Conservation (phyloP, 768 basidiomycete genomes). For the Phylloporus arenicola region DNA sequence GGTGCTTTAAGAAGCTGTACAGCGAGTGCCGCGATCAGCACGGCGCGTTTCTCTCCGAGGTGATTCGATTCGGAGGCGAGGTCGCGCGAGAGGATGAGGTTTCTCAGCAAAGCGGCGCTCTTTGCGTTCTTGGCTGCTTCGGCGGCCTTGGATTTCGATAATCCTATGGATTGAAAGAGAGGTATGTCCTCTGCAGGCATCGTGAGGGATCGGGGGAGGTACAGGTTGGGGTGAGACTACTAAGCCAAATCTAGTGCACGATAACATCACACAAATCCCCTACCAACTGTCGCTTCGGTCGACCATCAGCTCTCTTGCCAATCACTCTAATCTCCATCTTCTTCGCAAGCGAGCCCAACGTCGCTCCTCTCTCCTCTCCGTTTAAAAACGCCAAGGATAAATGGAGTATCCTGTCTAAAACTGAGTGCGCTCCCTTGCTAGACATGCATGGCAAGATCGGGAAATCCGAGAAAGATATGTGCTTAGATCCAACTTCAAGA, state of each 20-base stretch:
- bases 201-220: background rate
- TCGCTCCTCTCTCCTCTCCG: background rate
- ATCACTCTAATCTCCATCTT: slow-evolving; percentile 21
- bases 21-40: slow-evolving; percentile 63
- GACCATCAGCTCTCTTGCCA: slow-evolving; percentile 22
- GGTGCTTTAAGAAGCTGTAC: slow-evolving; percentile 53
- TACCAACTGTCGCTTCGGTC: slow-evolving; percentile 19
- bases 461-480: slow-evolving; percentile 30
- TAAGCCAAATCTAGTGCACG: slow-evolving; percentile 8
- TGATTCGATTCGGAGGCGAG: slow-evolving; percentile 33
- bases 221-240: background rate
- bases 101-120: slow-evolving; percentile 62
- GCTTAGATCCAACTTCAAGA: slow-evolving; percentile 20
- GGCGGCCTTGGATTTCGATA: slow-evolving; percentile 69
- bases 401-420: slow-evolving; percentile 19
- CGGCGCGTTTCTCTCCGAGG: slow-evolving; percentile 77
- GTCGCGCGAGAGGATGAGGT: slow-evolving; percentile 56
- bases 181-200: slow-evolving; percentile 18
- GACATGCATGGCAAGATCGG: slow-evolving; percentile 17
- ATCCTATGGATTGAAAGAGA: slow-evolving; percentile 73
- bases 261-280: slow-evolving; percentile 21
- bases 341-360: slow-evolving; percentile 2
- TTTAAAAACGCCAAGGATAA: slow-evolving; percentile 25
- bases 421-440: slow-evolving; percentile 14
- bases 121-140: slow-evolving; percentile 82